Conservation (phyloP, 192 early-diverging fungal species). For the Jimgerdemannia lactiflua region DNA sequence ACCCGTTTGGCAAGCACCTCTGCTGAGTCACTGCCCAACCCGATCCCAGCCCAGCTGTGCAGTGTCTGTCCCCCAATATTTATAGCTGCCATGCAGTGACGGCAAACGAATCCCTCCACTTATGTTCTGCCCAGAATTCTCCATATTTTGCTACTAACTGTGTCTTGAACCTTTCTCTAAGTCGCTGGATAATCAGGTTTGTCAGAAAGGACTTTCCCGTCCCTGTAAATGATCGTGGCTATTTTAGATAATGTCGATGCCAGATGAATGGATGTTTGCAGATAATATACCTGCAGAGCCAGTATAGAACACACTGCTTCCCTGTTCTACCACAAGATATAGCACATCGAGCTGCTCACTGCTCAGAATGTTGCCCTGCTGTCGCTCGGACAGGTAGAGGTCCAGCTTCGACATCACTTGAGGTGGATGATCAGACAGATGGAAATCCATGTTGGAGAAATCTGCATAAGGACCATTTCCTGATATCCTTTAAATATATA, state of each 20-base stretch:
- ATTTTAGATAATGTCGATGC: background rate
- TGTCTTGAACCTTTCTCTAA: slow-evolving; percentile 6
- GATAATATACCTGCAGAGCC: slow-evolving; percentile 43
- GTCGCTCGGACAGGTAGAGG: background rate
- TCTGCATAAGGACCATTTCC: too few relatives aligned
- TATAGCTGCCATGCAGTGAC: slow-evolving; percentile 54
- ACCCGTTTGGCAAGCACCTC: background rate
- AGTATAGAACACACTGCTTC: slow-evolving; percentile 48
- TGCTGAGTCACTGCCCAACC: slow-evolving; percentile 15
- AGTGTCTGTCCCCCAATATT: slow-evolving; percentile 49
- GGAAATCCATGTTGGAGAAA: too few relatives aligned
- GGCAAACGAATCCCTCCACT: slow-evolving; percentile 9
- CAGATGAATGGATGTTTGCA: background rate
- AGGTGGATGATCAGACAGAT: too few relatives aligned
- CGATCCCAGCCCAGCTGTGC: slow-evolving; percentile 44
- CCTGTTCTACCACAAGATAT: slow-evolving; percentile 39
- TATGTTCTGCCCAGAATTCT: too few relatives aligned
- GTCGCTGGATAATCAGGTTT: slow-evolving; percentile 37
- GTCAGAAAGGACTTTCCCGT: slow-evolving; percentile 56
- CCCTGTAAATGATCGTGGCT: background rate
- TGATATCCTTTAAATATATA: too few relatives aligned
- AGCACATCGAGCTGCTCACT: slow-evolving; percentile 44
- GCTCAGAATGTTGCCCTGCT: background rate
- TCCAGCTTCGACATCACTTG: background rate
- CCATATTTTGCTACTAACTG: too few relatives aligned